phyloP scores from a whole-genome alignment of 75 land plant species.

The Azolla pinnata region DNA sequence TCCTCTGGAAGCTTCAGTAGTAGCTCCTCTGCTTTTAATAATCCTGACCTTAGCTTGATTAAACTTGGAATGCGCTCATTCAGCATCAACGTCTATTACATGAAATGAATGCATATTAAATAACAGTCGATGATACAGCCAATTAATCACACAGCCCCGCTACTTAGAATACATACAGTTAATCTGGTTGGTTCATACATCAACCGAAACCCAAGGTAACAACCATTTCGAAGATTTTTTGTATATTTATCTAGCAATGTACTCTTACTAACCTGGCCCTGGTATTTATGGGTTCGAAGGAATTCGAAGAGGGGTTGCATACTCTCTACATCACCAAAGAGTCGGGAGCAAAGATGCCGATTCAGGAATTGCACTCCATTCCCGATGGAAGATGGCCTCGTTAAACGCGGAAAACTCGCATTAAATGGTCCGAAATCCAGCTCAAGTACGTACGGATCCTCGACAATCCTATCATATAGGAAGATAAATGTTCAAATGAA shows the following conservation, averaged over 20 bases:
- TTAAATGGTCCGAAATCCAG: conserved; percentile 62
- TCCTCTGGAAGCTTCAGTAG: conserved; percentile 49
- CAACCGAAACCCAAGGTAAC: not conserved
- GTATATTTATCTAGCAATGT: not conserved
- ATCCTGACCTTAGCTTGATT: conserved; percentile 44
- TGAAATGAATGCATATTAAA: not conserved
- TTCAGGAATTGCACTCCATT: conserved; percentile 88
- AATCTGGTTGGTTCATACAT: not conserved
- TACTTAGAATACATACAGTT: not conserved
- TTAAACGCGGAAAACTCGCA: conserved; percentile 41
- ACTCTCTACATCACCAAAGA: conserved; percentile 48
- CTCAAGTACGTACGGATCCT: conserved; percentile 44
- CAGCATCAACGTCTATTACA: conserved; percentile 74
- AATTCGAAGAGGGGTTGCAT: conserved; percentile 68
- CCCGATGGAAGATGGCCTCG: conserved; percentile 48
- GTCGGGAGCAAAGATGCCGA: conserved; percentile 74
- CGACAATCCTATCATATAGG: not conserved
- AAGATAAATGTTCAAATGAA: not conserved
- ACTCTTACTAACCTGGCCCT: conserved; percentile 49
- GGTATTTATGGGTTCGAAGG: conserved; percentile 62
- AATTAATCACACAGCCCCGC: not conserved
- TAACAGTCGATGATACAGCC: not conserved
- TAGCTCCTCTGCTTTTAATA: conserved; percentile 70
- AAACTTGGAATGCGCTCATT: conserved; percentile 79
- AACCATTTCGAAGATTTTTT: not conserved